Base-by-base conservation (phyloP, 2,329 filamentous ascomycete genomes). In the Chaetomium sp. region DNA sequence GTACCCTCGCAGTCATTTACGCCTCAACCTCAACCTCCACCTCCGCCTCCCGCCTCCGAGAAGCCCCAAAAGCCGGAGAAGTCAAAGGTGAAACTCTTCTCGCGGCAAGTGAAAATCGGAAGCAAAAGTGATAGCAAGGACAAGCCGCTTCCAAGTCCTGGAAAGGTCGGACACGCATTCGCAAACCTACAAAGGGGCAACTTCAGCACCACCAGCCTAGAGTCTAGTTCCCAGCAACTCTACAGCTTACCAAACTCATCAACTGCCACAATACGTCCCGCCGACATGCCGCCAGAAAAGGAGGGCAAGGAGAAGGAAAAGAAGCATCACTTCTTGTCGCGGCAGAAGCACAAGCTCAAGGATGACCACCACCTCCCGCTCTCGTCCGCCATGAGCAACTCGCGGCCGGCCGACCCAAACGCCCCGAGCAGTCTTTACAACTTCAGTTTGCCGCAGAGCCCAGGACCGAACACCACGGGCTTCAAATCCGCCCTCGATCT, bases 401-500 rank as follows among this genome's bases (percentile, higher is more conserved):
- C 90, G 1, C 85, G 85, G 69, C 89, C 90, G 1, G 89, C 88
- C 6, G 90, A 93, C 71, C 90, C 90, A 0, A 88, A 81, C 72
- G 90, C 90, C 3, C 90, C 91, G 0, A 89, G 86, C 70, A 91
- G 90, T 62, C 77, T 94, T 4, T 94, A 94, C 79, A 92, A 87
- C 67, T 93, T 94, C 76, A 90, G 87, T 64, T 77, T 91, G 1
- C 90, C 90, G 1, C 83, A 88, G 8, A 92, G 89, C 66, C 90
- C 91, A 1, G 88, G 85, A 0, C 86, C 88, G 16, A 84, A 82
- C 58, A 84, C 82, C 60, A 84, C 82, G 29, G 81, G 85, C 35
- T 96, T 98, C 74, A 96, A 95, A 73, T 94, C 90, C 65, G 90
- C 90, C 0, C 80, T 94, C 51, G 91, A 94, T 75, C 79, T 94